A percentile compares a stretch with the other conserved stretches of the same genome.
These are phyloP conservation scores for Komagataella ulmi DNA, from an alignment of 805 yeast genomes.

Conservation along the genomic window DNA sequence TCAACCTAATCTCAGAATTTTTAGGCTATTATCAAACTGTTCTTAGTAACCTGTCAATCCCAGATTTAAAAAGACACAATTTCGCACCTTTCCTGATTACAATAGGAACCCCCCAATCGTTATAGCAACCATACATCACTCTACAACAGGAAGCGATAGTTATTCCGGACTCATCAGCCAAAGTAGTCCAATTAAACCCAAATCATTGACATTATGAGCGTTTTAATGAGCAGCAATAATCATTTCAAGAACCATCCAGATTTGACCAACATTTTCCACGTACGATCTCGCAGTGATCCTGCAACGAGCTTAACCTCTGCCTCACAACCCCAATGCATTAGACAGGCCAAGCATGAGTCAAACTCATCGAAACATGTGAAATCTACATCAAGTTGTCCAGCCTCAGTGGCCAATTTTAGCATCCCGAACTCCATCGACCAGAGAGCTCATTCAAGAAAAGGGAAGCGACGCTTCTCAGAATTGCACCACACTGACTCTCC, in stretches of 20 bases:
- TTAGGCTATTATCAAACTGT: background rate
- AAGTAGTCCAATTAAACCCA: background rate
- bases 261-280: background rate
- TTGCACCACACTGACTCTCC: background rate
- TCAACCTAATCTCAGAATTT: background rate
- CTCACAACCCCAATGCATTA: background rate
- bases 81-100: background rate
- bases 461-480: background rate
- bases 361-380: background rate
- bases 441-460: background rate
- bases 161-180: background rate
- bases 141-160: background rate
- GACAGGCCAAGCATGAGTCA: background rate
- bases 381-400: background rate
- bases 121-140: background rate
- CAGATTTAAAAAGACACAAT: slow-evolving; percentile 5
- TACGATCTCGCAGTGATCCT: background rate
- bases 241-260: background rate
- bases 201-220: background rate
- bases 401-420: background rate
- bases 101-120: background rate
- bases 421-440: background rate
- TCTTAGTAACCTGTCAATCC: background rate
- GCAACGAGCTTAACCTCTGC: background rate
- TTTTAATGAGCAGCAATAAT: background rate